phyloP scores from a whole-genome alignment of 345 rosid species.

The Moricandia moricandioides region DNA sequence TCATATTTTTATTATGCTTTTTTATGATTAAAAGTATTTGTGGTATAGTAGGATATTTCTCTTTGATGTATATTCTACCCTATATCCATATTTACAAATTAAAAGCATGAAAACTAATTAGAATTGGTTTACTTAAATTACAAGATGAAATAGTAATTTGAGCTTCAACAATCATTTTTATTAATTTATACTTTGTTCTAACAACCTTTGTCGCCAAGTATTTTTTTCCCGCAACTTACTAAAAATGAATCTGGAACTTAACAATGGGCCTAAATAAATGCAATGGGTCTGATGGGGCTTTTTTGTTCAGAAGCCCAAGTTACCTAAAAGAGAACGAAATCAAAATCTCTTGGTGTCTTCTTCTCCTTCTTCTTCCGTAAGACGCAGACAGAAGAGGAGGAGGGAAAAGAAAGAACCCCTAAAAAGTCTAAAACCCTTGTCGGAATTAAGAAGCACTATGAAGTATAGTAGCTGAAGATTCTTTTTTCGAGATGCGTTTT shows the following conservation, averaged over 20 bases:
- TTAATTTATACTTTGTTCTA: too few species aligned
- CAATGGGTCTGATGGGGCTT: not conserved
- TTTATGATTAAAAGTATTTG: too few species aligned
- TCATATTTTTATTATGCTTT: too few species aligned
- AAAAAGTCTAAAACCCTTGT: conserved; percentile 27
- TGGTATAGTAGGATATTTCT: too few species aligned
- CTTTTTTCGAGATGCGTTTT: conserved; percentile 28
- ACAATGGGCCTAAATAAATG: conserved; percentile 2
- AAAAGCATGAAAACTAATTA: too few species aligned
- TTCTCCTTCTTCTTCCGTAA: not conserved
- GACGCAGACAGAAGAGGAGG: conserved; percentile 27
- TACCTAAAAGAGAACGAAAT: not conserved
- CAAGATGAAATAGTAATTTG: too few species aligned
- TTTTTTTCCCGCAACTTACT: not conserved
- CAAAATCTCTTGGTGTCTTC: conserved; percentile 7
- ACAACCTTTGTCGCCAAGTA: not conserved
- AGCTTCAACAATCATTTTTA: too few species aligned
- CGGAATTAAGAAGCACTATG: conserved; percentile 2
- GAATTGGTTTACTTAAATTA: too few species aligned
- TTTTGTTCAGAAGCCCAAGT: not conserved
- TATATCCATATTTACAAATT: too few species aligned
- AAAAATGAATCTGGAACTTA: not conserved
- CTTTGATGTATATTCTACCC: too few species aligned
- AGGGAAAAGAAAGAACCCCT: conserved; percentile 27
- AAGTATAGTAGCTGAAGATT: not conserved